These are phyloP conservation scores for Micractinium conductrix DNA, from an alignment of 139 green algal genomes.

Conservation along the genomic window DNA sequence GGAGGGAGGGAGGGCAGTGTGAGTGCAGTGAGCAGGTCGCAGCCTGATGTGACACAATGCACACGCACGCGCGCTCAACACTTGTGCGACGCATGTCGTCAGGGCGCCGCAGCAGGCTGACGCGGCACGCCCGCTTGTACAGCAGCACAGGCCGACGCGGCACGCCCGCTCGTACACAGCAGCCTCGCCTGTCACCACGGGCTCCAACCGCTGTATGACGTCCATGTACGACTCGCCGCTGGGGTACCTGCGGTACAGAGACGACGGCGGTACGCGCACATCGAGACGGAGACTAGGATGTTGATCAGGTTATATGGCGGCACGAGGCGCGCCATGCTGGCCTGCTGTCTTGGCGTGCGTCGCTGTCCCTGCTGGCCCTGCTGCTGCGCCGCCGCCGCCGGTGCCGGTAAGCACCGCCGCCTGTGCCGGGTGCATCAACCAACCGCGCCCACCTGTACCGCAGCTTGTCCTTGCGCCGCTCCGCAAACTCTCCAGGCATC, in stretches of 20 bases:
- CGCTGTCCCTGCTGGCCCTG: not conserved
- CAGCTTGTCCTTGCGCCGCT: conserved; percentile 89
- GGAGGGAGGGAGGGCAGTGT: not conserved
- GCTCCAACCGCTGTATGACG: conserved; percentile 89
- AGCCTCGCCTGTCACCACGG: conserved; percentile 80
- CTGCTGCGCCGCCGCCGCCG: not conserved
- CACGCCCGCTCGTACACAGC: no score
- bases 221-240: conserved; percentile 92
- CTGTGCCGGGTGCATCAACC: not conserved
- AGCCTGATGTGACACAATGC: not conserved
- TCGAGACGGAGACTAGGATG: no score
- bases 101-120: no score
- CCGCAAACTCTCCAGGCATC: conserved; percentile 80
- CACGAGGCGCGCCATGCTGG: no score
- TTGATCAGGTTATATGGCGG: no score
- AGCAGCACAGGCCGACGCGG: no score
- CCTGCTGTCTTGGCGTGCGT: no score
- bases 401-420: not conserved
- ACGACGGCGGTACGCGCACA: no score
- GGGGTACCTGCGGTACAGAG: conserved; percentile 89
- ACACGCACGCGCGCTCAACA: no score
- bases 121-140: no score
- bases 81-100: no score
- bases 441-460: conserved; percentile 65
- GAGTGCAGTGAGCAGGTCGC: not conserved